Conservation (phyloP, 2,329 filamentous ascomycete genomes). For the Magnaporthales sp. region DNA sequence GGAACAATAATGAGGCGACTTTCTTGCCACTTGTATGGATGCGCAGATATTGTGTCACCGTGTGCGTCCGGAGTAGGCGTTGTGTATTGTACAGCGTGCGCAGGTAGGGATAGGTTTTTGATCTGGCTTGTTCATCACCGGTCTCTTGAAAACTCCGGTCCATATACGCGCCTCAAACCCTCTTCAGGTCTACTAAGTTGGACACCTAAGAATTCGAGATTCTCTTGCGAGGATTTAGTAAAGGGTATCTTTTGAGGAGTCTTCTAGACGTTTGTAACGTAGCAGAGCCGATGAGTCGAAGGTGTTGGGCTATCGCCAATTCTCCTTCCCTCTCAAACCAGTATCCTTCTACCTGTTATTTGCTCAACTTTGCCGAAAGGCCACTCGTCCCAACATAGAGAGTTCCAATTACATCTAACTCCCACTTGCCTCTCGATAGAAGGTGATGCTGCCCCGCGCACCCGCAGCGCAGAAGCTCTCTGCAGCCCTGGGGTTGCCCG, state of each 20-base stretch:
- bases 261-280: neutral
- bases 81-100: too few relatives aligned
- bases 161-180: neutral
- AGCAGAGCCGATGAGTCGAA: neutral
- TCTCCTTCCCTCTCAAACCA: neutral
- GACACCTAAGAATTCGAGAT: neutral
- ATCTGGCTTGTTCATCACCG: too few relatives aligned
- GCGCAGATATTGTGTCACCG: neutral
- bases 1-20: slow-evolving; percentile 1
- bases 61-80: too few relatives aligned
- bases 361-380: neutral
- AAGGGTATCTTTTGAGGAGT: neutral
- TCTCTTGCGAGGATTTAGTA: neutral
- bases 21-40: neutral
- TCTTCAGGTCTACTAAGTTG: neutral
- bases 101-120: too few relatives aligned
- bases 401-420: neutral
- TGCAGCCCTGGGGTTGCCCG: slow-evolving; percentile 33
- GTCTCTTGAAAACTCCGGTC: neutral
- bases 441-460: slow-evolving; percentile 65
- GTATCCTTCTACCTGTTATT: neutral
- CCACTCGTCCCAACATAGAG: neutral
- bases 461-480: slow-evolving; percentile 74
- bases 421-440: slow-evolving; percentile 82
- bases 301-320: neutral